These are phyloP conservation scores for Epichloe hybrida DNA, from an alignment of 2,329 filamentous ascomycete species.

Conservation along the genomic window DNA sequence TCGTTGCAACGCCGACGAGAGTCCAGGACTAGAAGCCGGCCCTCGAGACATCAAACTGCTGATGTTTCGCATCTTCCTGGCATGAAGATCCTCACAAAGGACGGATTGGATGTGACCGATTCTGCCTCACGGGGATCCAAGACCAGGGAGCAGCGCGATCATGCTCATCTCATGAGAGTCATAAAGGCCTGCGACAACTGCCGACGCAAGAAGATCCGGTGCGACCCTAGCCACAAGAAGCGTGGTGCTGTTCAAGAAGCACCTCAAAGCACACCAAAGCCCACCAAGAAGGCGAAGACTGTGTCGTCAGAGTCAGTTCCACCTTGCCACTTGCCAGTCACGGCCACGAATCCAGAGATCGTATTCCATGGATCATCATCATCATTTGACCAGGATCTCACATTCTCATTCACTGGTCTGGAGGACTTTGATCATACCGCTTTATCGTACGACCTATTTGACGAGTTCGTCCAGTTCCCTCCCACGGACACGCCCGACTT, in stretches of 20 bases:
- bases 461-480: conserved; percentile 33
- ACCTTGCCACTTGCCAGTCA: conserved; percentile 10
- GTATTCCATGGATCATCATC: conserved; percentile 4
- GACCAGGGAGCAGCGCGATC: conserved; percentile 54
- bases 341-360: background rate
- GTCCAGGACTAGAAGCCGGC: conserved; percentile 13
- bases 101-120: conserved; percentile 49
- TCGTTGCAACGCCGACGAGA: conserved; percentile 14
- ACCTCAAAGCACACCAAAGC: conserved; percentile 19
- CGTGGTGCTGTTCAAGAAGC: conserved; percentile 20
- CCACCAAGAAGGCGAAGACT: conserved; percentile 29
- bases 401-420: conserved; percentile 11
- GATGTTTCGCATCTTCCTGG: conserved; percentile 44
- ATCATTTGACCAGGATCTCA: conserved; percentile 9
- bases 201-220: conserved; percentile 49
- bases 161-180: conserved; percentile 52
- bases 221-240: conserved; percentile 46
- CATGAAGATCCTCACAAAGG: conserved; percentile 54
- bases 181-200: conserved; percentile 54
- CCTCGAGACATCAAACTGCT: conserved; percentile 16
- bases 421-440: conserved; percentile 9
- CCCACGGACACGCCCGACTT: conserved; percentile 23
- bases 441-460: conserved; percentile 22
- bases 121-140: conserved; percentile 48
- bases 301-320: conserved; percentile 8